phyloP scores from a whole-genome alignment of 1,284 basidiomycete species.

The Flammula alnicola region DNA sequence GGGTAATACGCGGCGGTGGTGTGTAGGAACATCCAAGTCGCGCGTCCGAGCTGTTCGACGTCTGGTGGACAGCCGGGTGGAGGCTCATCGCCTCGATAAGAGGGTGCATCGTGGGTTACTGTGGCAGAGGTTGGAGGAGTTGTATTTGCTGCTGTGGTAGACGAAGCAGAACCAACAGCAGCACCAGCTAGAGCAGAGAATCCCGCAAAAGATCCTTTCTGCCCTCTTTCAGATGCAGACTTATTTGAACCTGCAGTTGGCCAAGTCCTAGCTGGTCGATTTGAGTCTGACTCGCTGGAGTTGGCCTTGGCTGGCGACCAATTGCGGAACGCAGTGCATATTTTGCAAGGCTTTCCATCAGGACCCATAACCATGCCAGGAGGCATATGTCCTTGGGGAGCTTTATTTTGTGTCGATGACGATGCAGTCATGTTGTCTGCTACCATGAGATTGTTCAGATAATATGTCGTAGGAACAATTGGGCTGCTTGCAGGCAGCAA shows the following conservation, averaged over 20 bases:
- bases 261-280: slow-evolving; percentile 19
- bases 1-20: slow-evolving; percentile 94
- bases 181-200: slow-evolving; percentile 44
- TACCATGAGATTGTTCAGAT: too few relatives aligned
- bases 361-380: slow-evolving; percentile 87
- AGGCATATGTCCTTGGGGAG: slow-evolving; percentile 39
- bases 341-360: slow-evolving; percentile 94
- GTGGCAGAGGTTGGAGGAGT: background rate
- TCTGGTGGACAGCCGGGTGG: slow-evolving; percentile 85
- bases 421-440: slow-evolving; percentile 2
- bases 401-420: slow-evolving; percentile 12
- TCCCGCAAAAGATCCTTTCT: slow-evolving; percentile 19
- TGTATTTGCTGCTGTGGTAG: slow-evolving; percentile 2
- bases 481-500: too few relatives aligned
- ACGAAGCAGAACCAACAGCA: slow-evolving; percentile 36
- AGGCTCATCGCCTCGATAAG: slow-evolving; percentile 40
- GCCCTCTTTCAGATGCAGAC: slow-evolving; percentile 8
- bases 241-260: slow-evolving; percentile 18
- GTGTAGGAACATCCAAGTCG: slow-evolving; percentile 96
- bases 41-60: slow-evolving; percentile 82
- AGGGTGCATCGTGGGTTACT: slow-evolving; percentile 9
- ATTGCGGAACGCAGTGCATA: slow-evolving; percentile 81
- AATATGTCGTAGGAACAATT: too few relatives aligned
- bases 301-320: slow-evolving; percentile 59
- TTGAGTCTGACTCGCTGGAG: slow-evolving; percentile 27